Conservation (phyloP, 75 land plant species). For the Chamaecyparis obtusa region DNA sequence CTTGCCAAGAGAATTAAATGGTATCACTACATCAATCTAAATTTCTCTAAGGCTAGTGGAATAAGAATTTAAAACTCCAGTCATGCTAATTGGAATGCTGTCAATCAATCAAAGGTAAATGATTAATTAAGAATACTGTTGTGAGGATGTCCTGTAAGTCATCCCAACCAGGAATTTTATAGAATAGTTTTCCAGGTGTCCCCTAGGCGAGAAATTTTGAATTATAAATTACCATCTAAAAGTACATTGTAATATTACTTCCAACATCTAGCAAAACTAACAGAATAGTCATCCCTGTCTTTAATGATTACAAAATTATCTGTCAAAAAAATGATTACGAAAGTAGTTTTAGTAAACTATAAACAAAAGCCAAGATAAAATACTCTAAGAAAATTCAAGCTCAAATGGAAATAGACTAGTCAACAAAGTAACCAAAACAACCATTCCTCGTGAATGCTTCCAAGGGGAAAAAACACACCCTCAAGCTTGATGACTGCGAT, state of each 20-base stretch:
- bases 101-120: background rate
- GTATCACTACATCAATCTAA: background rate
- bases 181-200: background rate
- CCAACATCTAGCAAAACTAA: background rate
- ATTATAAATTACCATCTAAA: background rate
- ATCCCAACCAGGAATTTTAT: background rate
- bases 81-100: background rate
- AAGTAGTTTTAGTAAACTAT: background rate
- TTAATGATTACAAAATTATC: background rate
- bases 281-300: background rate
- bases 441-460: background rate
- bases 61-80: background rate
- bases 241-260: background rate
- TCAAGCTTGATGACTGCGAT: background rate
- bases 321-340: background rate
- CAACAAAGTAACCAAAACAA: no score
- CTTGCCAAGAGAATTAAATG: background rate
- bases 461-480: background rate
- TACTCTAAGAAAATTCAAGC: background rate
- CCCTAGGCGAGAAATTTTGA: background rate
- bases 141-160: background rate
- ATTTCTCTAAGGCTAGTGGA: background rate
- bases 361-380: background rate
- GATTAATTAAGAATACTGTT: background rate
- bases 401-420: background rate